Evolutionary conservation across 495 filamentous ascomycete species (phyloP).

Genomic region (Neurospora terricola): DNA sequence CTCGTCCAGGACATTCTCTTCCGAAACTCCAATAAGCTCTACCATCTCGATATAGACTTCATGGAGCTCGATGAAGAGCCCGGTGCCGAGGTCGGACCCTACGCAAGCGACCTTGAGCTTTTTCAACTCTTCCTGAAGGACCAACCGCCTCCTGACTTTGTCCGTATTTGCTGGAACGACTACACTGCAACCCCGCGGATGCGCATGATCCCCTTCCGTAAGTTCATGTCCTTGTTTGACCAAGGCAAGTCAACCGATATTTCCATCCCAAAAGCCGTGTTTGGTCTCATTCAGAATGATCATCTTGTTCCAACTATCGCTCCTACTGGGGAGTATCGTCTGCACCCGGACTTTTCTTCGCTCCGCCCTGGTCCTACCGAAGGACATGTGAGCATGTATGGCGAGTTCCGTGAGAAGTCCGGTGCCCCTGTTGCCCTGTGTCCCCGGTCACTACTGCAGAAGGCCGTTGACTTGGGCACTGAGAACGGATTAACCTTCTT

Average conservation of each 20-base stretch:
- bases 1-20: slow-evolving; percentile 55
- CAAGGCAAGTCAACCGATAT: slow-evolving; percentile 40
- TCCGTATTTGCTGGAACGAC: slow-evolving; percentile 72
- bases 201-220: slow-evolving; percentile 57
- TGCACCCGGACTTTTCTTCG: slow-evolving; percentile 51
- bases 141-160: slow-evolving; percentile 57
- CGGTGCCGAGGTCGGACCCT: slow-evolving; percentile 4
- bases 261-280: slow-evolving; percentile 42
- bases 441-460: slow-evolving; percentile 47
- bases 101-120: slow-evolving; percentile 29
- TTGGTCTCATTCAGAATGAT: slow-evolving; percentile 54
- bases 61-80: slow-evolving; percentile 19
- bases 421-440: slow-evolving; percentile 38
- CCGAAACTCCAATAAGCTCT: slow-evolving; percentile 60
- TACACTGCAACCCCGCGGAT: slow-evolving; percentile 61
- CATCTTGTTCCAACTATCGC: slow-evolving; percentile 28
- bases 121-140: slow-evolving; percentile 51
- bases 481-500: slow-evolving; percentile 43
- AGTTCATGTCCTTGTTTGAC: slow-evolving; percentile 49
- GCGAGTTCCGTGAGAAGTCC: slow-evolving; percentile 45
- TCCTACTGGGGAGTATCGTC: slow-evolving; percentile 48
- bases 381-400: slow-evolving; percentile 51
- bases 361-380: slow-evolving; percentile 44
- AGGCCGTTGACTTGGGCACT: slow-evolving; percentile 38
- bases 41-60: slow-evolving; percentile 43